Evolutionary conservation across 2,329 filamentous ascomycete species (phyloP).

Genomic region (Scleromitrula shiraiana): DNA sequence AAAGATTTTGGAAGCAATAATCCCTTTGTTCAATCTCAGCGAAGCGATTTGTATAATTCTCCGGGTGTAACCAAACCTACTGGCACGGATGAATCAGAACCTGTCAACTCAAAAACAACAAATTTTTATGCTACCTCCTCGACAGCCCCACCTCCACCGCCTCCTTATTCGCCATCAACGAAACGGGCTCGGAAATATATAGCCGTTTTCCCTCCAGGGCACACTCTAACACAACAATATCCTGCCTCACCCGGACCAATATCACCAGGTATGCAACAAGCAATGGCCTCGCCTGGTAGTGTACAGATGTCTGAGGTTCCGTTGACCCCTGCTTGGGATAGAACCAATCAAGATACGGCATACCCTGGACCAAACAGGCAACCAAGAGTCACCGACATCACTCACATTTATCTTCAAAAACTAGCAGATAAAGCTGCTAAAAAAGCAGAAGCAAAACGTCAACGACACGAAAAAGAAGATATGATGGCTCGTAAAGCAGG

Average conservation of each 20-base stretch:
- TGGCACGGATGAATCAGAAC: neutral
- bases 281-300: slow-evolving; percentile 54
- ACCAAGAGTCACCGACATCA: slow-evolving; percentile 12
- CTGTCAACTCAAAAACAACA: neutral
- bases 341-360: slow-evolving; percentile 27
- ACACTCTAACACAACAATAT: slow-evolving; percentile 41
- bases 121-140: neutral
- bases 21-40: slow-evolving; percentile 18
- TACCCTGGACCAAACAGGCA: slow-evolving; percentile 23
- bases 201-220: slow-evolving; percentile 50
- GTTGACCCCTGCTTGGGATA: slow-evolving; percentile 35
- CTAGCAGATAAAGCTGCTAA: slow-evolving; percentile 14
- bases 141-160: slow-evolving; percentile 18
- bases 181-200: slow-evolving; percentile 36
- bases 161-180: slow-evolving; percentile 27
- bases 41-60: slow-evolving; percentile 11
- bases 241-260: slow-evolving; percentile 52
- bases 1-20: slow-evolving; percentile 19
- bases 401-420: slow-evolving; percentile 6
- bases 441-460: slow-evolving; percentile 36
- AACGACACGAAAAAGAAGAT: slow-evolving; percentile 59
- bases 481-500: slow-evolving; percentile 47
- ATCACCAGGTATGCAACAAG: slow-evolving; percentile 53
- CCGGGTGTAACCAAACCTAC: neutral
- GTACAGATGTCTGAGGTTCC: slow-evolving; percentile 54